Evolutionary conservation across 2,329 filamentous ascomycete genomes (phyloP).

Genomic region (Raffaelea deltoideospora): DNA sequence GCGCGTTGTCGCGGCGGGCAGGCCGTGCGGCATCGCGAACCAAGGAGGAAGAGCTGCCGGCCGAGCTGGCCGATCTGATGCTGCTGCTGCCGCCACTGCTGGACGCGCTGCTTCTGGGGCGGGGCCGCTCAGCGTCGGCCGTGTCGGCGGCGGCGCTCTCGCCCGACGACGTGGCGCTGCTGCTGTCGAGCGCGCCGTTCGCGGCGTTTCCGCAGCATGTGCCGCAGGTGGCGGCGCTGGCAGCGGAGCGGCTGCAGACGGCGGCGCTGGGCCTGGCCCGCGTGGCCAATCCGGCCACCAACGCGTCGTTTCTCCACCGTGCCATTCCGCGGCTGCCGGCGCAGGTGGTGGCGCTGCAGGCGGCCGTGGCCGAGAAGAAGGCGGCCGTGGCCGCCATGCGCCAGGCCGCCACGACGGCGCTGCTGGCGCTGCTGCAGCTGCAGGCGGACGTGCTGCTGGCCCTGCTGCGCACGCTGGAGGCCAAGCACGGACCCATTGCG

Average conservation of each 20-base stretch:
- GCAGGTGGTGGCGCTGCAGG: slow-evolving; percentile 21
- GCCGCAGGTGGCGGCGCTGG: slow-evolving; percentile 27
- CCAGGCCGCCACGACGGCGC: slow-evolving; percentile 19
- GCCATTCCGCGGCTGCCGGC: slow-evolving; percentile 32
- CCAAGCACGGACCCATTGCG: slow-evolving; percentile 38
- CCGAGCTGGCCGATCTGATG: slow-evolving; percentile 33
- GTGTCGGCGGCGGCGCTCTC: slow-evolving; percentile 13
- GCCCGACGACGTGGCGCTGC: slow-evolving; percentile 20
- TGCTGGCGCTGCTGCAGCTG: slow-evolving; percentile 23
- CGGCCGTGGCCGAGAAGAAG: slow-evolving; percentile 16
- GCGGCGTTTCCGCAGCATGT: slow-evolving; percentile 30
- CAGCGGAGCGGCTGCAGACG: slow-evolving; percentile 33
- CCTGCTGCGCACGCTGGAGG: slow-evolving; percentile 35
- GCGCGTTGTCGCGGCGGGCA: slow-evolving; percentile 10
- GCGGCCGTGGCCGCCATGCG: slow-evolving; percentile 22
- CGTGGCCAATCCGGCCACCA: slow-evolving; percentile 31
- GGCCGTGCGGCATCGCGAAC: slow-evolving; percentile 4
- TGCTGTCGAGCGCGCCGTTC: slow-evolving; percentile 36
- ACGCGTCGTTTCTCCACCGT: slow-evolving; percentile 43
- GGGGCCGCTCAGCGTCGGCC: not conserved
- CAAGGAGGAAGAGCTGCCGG: slow-evolving; percentile 10
- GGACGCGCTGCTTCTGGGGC: slow-evolving; percentile 12
- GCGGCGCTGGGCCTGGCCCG: slow-evolving; percentile 33
- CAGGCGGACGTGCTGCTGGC: slow-evolving; percentile 23
- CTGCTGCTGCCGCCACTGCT: slow-evolving; percentile 37